These are phyloP conservation scores for Leccinum fallax DNA, from an alignment of 1,284 basidiomycete genomes.

Conservation along the genomic window DNA sequence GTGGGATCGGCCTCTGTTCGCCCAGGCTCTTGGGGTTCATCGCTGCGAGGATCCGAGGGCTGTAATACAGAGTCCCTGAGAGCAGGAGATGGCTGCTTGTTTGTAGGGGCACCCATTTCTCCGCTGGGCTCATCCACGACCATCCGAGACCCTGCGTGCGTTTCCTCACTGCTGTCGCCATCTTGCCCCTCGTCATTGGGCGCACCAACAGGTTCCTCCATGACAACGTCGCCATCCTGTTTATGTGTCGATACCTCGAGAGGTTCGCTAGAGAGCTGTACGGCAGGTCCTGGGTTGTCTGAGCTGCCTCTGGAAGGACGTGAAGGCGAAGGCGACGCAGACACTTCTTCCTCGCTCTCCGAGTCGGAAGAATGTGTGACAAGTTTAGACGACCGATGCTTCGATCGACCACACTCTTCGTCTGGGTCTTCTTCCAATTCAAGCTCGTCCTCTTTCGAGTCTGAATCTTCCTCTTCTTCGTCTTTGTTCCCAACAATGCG, in stretches of 20 bases:
- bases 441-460: slow-evolving; percentile 36
- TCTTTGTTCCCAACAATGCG: slow-evolving; percentile 13
- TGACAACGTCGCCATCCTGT: slow-evolving; percentile 4
- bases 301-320: background rate
- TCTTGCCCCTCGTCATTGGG: slow-evolving; percentile 1
- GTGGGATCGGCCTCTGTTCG: background rate
- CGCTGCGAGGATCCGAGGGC: background rate
- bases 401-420: slow-evolving; percentile 9
- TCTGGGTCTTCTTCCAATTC: slow-evolving; percentile 35
- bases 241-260: background rate
- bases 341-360: slow-evolving; percentile 24
- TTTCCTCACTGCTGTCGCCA: slow-evolving; percentile 20
- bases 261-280: background rate
- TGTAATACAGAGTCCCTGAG: background rate
- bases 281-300: background rate
- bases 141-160: slow-evolving; percentile 24
- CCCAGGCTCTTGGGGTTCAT: background rate
- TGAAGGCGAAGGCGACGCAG: slow-evolving; percentile 13
- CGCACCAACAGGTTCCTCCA: slow-evolving; percentile 6
- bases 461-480: slow-evolving; percentile 18
- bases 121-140: slow-evolving; percentile 14
- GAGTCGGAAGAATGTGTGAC: slow-evolving; percentile 22
- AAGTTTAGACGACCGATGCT: slow-evolving; percentile 8
- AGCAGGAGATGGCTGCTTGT: background rate
- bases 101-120: slow-evolving; percentile 6